Evolutionary conservation across 164 flowering plant species (phyloP), one percentile per base, ranked within the genome.

Genomic region (Vitis vinifera): DNA sequence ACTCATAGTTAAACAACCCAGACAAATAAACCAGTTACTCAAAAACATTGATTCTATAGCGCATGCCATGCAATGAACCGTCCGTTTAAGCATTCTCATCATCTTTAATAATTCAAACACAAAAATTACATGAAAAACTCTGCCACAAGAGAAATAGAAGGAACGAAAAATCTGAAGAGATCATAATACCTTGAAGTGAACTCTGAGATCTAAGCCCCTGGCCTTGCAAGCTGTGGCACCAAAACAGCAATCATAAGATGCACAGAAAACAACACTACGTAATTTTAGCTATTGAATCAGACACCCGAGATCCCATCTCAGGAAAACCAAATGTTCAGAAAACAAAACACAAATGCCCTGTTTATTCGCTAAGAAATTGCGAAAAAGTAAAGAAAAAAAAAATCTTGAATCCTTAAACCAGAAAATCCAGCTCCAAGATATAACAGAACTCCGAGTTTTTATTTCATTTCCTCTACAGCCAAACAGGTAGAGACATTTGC

Each of bases 201-300:
- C 90, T 48, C 93, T 77, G 62, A 91, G 96, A 69, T 87, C 90
- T 0, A 89, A 84, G 15, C 96, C 96, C 78, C 91, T 79, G 0
- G 96, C 88, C 81, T 91, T 91, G 85, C 96, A 89, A 19, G 95
- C 83, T 82, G 44, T 6, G 44, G 44, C 44, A 37, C 62, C 19
- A 55, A 17, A 27, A 50, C 13, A 2, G 10, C 44, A 53, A 44
- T 55, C 55, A 19, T 9, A 9, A 31, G n/a, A 62, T 11, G 6
- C 9, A 29, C 13, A 27, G 30, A 51, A 27, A n/a, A 65, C 17
- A 51, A 49, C 58, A 51, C 50, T 16, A 23, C 7, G 4, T 37
- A 37, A 37, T 37, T 37, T 37, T 37, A 37, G 44, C 44, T 3
- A 37, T 37, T 37, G 44, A 37, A 37, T 3, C 44, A 37, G 44